These are phyloP conservation scores for Sordariomycetes sp. DNA, from an alignment of 2,329 filamentous ascomycete genomes.

Conservation along the genomic window DNA sequence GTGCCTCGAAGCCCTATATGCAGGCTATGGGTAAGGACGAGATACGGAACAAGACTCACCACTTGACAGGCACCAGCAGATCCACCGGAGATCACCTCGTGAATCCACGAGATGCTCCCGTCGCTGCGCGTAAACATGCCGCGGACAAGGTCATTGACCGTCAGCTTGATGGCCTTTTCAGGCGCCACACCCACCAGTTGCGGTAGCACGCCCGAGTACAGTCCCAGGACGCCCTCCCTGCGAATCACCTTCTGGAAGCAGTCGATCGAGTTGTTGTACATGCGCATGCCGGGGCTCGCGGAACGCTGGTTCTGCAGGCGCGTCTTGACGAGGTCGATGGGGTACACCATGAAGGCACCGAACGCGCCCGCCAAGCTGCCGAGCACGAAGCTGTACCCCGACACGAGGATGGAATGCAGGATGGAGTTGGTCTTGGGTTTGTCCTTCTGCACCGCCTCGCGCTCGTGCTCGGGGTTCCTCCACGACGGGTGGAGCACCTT, in stretches of 20 bases:
- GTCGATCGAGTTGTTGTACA: conserved; percentile 97
- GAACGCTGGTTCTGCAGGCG: conserved; percentile 94
- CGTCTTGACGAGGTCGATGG: conserved; percentile 97
- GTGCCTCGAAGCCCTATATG: not conserved
- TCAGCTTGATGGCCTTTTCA: conserved; percentile 98
- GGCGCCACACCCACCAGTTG: conserved; percentile 97
- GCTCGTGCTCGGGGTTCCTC: conserved; percentile 48
- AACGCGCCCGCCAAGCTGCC: conserved; percentile 90
- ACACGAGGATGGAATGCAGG: conserved; percentile 49
- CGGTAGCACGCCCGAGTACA: conserved; percentile 90
- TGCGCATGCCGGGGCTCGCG: conserved; percentile 64
- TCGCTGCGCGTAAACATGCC: conserved; percentile 60
- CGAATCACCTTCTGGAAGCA: conserved; percentile 86
- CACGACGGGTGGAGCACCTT: conserved; percentile 93
- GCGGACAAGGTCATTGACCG: conserved; percentile 89
- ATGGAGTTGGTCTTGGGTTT: conserved; percentile 20
- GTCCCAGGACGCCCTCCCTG: conserved; percentile 78
- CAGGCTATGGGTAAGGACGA: not conserved
- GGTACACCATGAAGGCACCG: conserved; percentile 98
- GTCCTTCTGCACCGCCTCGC: conserved; percentile 24
- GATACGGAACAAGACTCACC: conserved; percentile 38
- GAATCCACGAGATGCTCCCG: conserved; percentile 54
- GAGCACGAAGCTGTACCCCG: conserved; percentile 78
- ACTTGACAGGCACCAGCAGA: conserved; percentile 90
- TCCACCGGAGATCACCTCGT: conserved; percentile 81